Base-by-base conservation (phyloP, 2,329 filamentous ascomycete species). In the Lasiodiplodia citricola region DNA sequence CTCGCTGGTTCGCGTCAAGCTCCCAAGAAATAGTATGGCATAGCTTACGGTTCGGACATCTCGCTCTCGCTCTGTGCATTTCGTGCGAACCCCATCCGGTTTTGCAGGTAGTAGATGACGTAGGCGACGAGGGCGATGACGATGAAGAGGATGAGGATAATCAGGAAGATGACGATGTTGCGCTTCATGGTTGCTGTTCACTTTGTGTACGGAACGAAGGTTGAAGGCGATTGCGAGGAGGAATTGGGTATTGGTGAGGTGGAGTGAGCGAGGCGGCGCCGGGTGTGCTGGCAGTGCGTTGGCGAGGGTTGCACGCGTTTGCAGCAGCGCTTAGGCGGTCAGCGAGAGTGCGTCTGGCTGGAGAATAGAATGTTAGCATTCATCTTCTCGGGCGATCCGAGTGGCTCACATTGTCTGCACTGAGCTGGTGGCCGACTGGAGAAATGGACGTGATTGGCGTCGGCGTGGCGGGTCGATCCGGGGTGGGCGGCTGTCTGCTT, bases 101-200 rank as follows among this genome's bases (percentile, higher is more conserved):
- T 81, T 73, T 84, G 83, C 54, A 83, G 79, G 75, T 81, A 82
- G 79, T 83, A 85, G 75, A 85, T 85, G 55, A 78, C 71, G 76
- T 84, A 85, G 56, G 79, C 83, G 76, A 85, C 83, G 35, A 83
- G 74, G 37, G 81, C 81, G 65, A 85, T 81, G 63, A 85, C 78
- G 74, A 85, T 78, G 79, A 85, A 84, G 74, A 85, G 83, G 76
- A 85, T 80, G 73, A 85, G 80, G 76, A 85, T 81, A 76, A 85
- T 85, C 73, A 84, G 77, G 77, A 83, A 83, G 78, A 85, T 83
- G 78, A 83, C 83, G 71, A 85, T 78, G 77, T 85, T 85, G 77
- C 83, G 82, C 76, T 83, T 78, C 83, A 85, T 85, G 56, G 63
- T 81, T 68, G 65, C 37, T 38, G 55, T 3, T 38, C 11, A 4